These are phyloP conservation scores for Leishmania arabica DNA, from an alignment of 208 protist species.

Conservation along the genomic window DNA sequence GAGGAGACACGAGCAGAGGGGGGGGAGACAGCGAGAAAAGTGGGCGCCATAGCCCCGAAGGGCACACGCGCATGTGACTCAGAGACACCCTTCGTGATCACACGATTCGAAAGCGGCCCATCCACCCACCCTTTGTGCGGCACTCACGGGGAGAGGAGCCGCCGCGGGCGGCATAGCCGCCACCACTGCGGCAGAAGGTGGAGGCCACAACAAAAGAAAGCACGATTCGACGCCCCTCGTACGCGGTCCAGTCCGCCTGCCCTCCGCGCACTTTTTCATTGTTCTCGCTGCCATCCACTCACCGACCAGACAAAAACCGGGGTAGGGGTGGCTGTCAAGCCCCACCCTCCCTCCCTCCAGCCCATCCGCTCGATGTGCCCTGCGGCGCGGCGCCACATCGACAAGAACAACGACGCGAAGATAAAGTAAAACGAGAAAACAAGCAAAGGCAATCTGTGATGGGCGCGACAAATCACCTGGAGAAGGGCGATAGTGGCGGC, in stretches of 20 bases:
- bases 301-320: not conserved
- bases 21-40: not conserved
- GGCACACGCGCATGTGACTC: not conserved
- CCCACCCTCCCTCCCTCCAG: too few species aligned
- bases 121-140: not conserved
- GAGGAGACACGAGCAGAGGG: not conserved
- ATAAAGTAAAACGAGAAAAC: not conserved
- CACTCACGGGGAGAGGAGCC: not conserved
- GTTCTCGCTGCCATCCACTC: not conserved
- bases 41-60: not conserved
- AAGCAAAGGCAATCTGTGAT: not conserved
- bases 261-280: not conserved
- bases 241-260: not conserved
- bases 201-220: not conserved
- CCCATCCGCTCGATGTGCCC: not conserved
- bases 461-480: not conserved
- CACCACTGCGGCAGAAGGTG: not conserved
- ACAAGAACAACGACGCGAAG: not conserved
- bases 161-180: not conserved
- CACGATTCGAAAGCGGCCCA: not conserved
- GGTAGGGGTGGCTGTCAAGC: not conserved
- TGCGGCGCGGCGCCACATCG: not conserved
- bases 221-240: not conserved
- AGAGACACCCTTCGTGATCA: not conserved
- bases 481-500: not conserved